These are phyloP conservation scores for Metarhizium album DNA, from an alignment of 2,329 filamentous ascomycete genomes.

Conservation along the genomic window DNA sequence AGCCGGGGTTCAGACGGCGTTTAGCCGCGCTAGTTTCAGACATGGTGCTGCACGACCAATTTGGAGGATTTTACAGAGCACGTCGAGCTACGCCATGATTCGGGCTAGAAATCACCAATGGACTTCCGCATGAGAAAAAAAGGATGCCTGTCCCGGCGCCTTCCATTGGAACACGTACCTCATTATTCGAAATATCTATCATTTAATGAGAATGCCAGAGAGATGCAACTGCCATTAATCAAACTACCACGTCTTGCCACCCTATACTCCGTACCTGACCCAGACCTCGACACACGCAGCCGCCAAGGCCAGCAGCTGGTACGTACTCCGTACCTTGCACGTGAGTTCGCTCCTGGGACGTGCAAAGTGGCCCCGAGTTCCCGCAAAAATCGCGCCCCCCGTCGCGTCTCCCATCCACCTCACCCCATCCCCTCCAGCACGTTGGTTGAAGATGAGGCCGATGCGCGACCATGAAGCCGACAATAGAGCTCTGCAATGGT, in stretches of 20 bases:
- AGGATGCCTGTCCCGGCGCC: too few species aligned
- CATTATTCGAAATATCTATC: too few species aligned
- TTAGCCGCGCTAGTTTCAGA: conserved; percentile 13
- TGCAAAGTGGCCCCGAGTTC: conserved; percentile 18
- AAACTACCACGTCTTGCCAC: not conserved
- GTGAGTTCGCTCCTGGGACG: conserved; percentile 25
- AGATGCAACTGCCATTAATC: not conserved
- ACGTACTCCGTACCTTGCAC: conserved; percentile 15
- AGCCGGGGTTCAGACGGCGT: conserved; percentile 19
- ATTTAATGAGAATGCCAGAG: not conserved
- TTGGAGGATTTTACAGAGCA: not conserved
- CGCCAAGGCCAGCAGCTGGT: not conserved
- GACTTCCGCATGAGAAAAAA: too few species aligned
- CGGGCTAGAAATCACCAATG: too few species aligned
- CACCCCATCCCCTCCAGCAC: conserved; percentile 27
- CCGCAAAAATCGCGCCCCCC: conserved; percentile 28
- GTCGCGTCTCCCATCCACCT: conserved; percentile 33
- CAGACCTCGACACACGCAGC: not conserved
- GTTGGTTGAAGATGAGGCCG: conserved; percentile 6
- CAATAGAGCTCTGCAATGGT: conserved; percentile 6
- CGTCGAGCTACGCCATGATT: too few species aligned
- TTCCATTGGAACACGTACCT: too few species aligned
- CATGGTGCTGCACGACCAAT: not conserved
- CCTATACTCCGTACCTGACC: not conserved
- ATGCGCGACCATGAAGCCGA: conserved; percentile 18